Base-by-base conservation (phyloP, 116 monocot species). In the Zostera marina region DNA sequence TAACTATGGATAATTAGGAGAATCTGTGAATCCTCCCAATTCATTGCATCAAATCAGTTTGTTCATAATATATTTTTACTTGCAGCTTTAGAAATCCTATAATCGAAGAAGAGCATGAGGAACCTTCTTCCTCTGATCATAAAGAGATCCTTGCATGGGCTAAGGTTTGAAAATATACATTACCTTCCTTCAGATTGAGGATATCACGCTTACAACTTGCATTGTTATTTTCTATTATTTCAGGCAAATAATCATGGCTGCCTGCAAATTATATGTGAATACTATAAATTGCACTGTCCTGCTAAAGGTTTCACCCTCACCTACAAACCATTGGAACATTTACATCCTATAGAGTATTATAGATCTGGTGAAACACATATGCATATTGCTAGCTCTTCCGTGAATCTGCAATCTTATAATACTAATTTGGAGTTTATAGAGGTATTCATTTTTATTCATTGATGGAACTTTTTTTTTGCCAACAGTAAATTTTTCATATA, bases 291-390 rank as follows among this genome's bases (percentile, higher is more conserved):
- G 58, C 48, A 70, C 41, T 84, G 74, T 52, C 99, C 91, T 65
- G 42, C 69, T 20, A 91, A 91, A 84, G 99, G 91, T 47, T 91
- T 91, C 60, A 75, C 62, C 7, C 62, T 91, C 63, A 75, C 65
- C 54, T 99, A 91, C 63, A 87, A 91, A 51, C 99, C 99, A 49
- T 60, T 99, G 56, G 99, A 99, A 54, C 99, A 99, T 74, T 67
- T 99, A 52, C 83, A 99, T 75, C 81, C 87, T 12, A 60, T 99
- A 60, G 74, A 83, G 62, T 91, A 81, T 72, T 79, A 87, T 53
- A 72, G 99, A 24, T 87, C 86, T 22, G 75, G 76, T 53, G 99
- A 99, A 77, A 87, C 85, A 32, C 66, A 77, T 63, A 74, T 99
- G 62, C 81, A 75, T 57, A 77, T 81, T 76, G 86, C 87, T 71